Evolutionary conservation across 1,139 yeast genomes (phyloP).

Genomic region (Taphrina flavorubra): DNA sequence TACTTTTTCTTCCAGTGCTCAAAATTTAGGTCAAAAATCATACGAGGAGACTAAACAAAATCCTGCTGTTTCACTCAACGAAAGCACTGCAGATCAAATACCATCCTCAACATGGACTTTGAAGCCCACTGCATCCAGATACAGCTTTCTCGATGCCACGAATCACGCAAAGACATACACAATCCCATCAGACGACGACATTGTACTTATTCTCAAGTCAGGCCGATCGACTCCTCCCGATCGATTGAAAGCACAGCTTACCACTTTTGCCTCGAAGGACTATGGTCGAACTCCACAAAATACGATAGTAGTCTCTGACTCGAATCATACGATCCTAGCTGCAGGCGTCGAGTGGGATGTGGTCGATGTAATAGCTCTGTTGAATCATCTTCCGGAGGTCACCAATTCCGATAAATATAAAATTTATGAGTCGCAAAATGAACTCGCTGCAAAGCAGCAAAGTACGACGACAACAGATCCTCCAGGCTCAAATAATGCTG

Average conservation of each 20-base stretch:
- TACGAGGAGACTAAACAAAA: neutral
- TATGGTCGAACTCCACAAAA: slow-evolving; percentile 26
- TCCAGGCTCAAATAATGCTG: slow-evolving; percentile 45
- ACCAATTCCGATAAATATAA: slow-evolving; percentile 12
- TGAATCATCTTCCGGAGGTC: slow-evolving; percentile 1
- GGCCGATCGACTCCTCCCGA: slow-evolving; percentile 24
- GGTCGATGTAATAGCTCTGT: slow-evolving; percentile 17
- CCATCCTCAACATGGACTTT: neutral
- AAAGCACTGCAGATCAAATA: neutral
- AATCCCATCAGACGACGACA: slow-evolving; percentile 5
- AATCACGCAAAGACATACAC: neutral
- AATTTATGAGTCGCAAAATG: slow-evolving; percentile 8
- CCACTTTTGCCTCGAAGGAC: slow-evolving; percentile 24
- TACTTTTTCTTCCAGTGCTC: neutral
- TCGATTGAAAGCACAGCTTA: slow-evolving; percentile 32
- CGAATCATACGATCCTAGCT: slow-evolving; percentile 3
- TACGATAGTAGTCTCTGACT: slow-evolving; percentile 21
- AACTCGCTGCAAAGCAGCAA: neutral
- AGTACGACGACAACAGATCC: slow-evolving; percentile 5
- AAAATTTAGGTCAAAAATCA: neutral
- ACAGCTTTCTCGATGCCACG: neutral
- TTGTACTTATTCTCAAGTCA: slow-evolving; percentile 29
- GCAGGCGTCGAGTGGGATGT: slow-evolving; percentile 18
- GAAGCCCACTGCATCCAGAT: neutral
- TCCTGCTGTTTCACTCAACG: neutral